phyloP scores from a whole-genome alignment of 306 rosid genomes.

The Vicia sativa region DNA sequence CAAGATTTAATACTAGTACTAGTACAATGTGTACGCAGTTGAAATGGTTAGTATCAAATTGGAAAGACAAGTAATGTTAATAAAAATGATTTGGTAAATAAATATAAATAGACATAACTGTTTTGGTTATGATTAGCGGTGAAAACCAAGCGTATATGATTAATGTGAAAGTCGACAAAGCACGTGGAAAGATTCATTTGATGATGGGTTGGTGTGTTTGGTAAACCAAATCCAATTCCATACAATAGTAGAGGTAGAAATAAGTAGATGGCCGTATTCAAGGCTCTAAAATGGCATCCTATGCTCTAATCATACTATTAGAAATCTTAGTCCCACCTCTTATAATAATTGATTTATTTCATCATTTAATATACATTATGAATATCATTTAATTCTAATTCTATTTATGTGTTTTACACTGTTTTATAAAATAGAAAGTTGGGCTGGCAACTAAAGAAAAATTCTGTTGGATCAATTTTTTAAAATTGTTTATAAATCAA shows the following conservation, averaged over 20 bases:
- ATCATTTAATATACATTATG: neutral
- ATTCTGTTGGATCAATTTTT: too few relatives aligned
- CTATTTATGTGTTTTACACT: too few relatives aligned
- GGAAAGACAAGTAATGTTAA: too few relatives aligned
- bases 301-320: slow-evolving; percentile 47
- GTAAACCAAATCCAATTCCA: slow-evolving; percentile 57
- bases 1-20: too few relatives aligned
- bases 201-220: slow-evolving; percentile 62
- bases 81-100: neutral
- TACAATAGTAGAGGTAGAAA: neutral
- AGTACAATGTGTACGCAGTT: too few relatives aligned
- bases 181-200: slow-evolving; percentile 84
- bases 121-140: slow-evolving; percentile 54
- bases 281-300: slow-evolving; percentile 68
- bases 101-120: neutral
- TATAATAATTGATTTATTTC: neutral
- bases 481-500: too few relatives aligned
- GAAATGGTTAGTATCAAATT: too few relatives aligned
- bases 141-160: slow-evolving; percentile 54
- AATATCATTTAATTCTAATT: too few relatives aligned
- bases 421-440: too few relatives aligned
- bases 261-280: slow-evolving; percentile 55
- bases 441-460: too few relatives aligned
- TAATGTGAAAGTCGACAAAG: slow-evolving; percentile 46
- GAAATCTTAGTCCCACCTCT: neutral